Conservation (phyloP, 1,284 basidiomycete genomes). For the Phlebopus sp. region DNA sequence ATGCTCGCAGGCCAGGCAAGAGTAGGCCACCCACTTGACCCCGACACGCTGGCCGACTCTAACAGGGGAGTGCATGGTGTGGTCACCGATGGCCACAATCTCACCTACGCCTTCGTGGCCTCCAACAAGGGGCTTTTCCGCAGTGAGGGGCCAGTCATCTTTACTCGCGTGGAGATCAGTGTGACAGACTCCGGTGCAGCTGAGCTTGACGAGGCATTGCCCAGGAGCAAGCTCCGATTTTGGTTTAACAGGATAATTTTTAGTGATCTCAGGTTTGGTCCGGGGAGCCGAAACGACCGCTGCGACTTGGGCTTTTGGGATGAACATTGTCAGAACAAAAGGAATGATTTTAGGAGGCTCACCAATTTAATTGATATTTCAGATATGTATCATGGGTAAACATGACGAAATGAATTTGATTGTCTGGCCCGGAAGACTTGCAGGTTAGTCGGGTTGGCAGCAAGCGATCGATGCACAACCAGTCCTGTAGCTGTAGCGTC, state of each 20-base stretch:
- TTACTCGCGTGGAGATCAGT: conserved; percentile 76
- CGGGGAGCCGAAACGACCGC: conserved; percentile 53
- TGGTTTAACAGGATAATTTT: conserved; percentile 59
- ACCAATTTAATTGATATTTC: no score
- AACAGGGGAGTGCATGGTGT: conserved; percentile 59
- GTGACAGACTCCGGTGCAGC: conserved; percentile 73
- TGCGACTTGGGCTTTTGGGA: conserved; percentile 64
- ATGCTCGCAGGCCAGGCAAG: conserved; percentile 69
- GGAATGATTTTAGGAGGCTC: no score
- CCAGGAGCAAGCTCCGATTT: conserved; percentile 70
- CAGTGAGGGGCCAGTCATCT: conserved; percentile 71
- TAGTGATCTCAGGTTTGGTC: conserved; percentile 42
- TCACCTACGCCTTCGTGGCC: conserved; percentile 82
- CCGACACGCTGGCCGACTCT: conserved; percentile 81
- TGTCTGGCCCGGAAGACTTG: no score
- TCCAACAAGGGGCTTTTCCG: conserved; percentile 75
- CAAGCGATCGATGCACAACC: no score
- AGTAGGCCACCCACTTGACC: conserved; percentile 82
- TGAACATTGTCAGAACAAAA: conserved; percentile 15
- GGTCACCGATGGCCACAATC: conserved; percentile 75
- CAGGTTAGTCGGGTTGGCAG: no score
- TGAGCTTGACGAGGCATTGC: conserved; percentile 79
- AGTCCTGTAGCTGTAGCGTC: no score
- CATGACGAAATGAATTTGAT: no score
- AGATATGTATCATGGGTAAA: no score